Base-by-base conservation (phyloP, 176 grass and related monocot species). In the Urochloa ruziziensis region DNA sequence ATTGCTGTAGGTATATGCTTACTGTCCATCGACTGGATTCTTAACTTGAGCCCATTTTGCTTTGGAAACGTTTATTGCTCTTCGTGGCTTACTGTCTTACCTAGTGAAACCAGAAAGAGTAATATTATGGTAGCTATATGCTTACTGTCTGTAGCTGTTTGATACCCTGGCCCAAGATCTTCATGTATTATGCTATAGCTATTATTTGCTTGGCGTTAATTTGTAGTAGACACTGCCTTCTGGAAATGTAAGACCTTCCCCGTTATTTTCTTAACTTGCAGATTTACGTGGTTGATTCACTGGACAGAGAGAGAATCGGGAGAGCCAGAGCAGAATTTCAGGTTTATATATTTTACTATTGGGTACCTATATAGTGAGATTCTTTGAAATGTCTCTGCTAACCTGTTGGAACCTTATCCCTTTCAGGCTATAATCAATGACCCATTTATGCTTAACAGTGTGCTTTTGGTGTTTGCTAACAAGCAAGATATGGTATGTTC, bases 381-480 rank as follows among this genome's bases (percentile, higher is more conserved):
- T 44, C 44, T 39, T 58, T 82, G 15, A 67, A 2, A 48, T 82
- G 15, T 82, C 40, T 78, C 58, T 18, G 74, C 58, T 21, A 43
- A 82, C 25, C 44, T 85, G 51, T 51, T 88, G 32, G n/a, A 66
- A 85, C 29, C 11, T 76, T 33, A 42, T 84, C 18, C 82, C 13
- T 85, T 92, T 78, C 89, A 97, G 94, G 83, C 91, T 58, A 97
- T 97, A 57, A 97, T 94, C 76, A 94, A 84, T 69, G 91, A 97
- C 86, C 94, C 94, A 75, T 94, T 97, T 91, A 97, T 97, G 94
- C 89, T 97, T 59, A 92, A 91, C 89, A 93, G 91, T 75, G 65
- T 93, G 13, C 21, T 96, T 58, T 75, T 96, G 83, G 91, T 96
- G 71, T 93, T 94, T 90, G 91, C 94, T 52, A 97, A 97, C 91